A percentile compares a stretch with the other conserved stretches of the same genome.
These are phyloP conservation scores for Lycium ferocissimum DNA, from an alignment of 257 asterid genomes.

Conservation along the genomic window DNA sequence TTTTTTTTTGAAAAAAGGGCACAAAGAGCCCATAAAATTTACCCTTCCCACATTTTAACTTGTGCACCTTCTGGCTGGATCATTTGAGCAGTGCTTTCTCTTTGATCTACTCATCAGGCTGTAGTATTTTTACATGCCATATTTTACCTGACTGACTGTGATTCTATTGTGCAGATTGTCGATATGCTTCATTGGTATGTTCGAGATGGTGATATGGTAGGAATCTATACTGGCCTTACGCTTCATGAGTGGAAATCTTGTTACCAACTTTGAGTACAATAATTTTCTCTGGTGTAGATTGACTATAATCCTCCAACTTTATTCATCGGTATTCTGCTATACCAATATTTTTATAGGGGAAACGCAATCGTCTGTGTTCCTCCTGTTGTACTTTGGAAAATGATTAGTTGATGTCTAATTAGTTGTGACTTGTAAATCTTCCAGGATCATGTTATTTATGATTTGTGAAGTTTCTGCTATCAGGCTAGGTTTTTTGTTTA, in stretches of 20 bases:
- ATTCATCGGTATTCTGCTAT: constrained; percentile 7
- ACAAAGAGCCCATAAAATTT: too few species aligned
- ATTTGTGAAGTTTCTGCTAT: not conserved
- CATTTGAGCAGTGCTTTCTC: constrained; percentile 5
- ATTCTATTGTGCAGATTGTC: constrained; percentile 64
- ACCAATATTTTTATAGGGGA: not conserved
- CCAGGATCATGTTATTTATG: constrained; percentile 22
- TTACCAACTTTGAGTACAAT: not conserved
- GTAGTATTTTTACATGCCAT: constrained; percentile 1
- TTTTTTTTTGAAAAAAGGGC: too few species aligned
- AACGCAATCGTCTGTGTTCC: not conserved
- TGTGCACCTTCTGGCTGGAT: not conserved
- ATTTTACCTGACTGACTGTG: constrained; percentile 26
- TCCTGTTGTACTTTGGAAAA: not conserved
- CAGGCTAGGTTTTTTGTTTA: not conserved
- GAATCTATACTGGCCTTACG: not conserved
- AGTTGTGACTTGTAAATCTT: not conserved
- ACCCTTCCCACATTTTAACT: not conserved
- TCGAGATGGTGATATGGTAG: constrained; percentile 88
- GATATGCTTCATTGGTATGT: constrained; percentile 81
- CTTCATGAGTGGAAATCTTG: not conserved
- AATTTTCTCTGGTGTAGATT: not conserved
- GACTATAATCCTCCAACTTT: not conserved
- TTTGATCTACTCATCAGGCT: constrained; percentile 5
- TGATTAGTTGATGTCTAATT: not conserved